Percentiles rank a stretch among this genome's conserved stretches.
These are phyloP conservation scores for Saccharomycopsis fermentans DNA, from an alignment of 805 yeast genomes.

Conservation along the genomic window DNA sequence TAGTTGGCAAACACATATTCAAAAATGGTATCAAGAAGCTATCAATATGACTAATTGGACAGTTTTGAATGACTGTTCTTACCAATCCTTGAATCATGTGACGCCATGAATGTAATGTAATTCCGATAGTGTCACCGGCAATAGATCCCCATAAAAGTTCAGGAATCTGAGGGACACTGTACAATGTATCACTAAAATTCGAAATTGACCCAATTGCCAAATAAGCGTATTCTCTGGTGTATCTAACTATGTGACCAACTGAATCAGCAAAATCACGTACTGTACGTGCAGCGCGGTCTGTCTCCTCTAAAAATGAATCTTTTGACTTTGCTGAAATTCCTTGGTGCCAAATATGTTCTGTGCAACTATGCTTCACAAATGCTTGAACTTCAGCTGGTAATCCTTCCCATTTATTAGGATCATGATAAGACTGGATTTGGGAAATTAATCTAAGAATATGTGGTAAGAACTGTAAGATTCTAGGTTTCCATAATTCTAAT, in stretches of 20 bases:
- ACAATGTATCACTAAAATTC: conserved; percentile 80
- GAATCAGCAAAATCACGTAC: conserved; percentile 95
- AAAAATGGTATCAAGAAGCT: conserved; percentile 67
- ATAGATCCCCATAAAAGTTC: conserved; percentile 71
- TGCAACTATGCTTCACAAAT: conserved; percentile 80
- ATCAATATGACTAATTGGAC: conserved; percentile 63
- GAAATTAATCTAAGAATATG: conserved; percentile 78
- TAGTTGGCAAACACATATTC: conserved; percentile 62
- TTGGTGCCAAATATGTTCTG: conserved; percentile 97
- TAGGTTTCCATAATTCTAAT: conserved; percentile 80
- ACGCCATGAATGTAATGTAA: conserved; percentile 93
- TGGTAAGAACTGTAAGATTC: conserved; percentile 85
- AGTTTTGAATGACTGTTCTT: conserved; percentile 76
- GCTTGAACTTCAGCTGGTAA: conserved; percentile 85
- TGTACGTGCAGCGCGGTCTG: conserved; percentile 87
- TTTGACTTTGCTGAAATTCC: conserved; percentile 92
- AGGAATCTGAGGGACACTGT: conserved; percentile 77
- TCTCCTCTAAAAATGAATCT: conserved; percentile 90
- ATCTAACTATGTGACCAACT: conserved; percentile 90
- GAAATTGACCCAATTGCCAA: conserved; percentile 83
- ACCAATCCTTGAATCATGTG: conserved; percentile 88
- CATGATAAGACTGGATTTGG: conserved; percentile 90
- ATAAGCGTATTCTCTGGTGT: conserved; percentile 93
- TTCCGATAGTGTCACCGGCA: conserved; percentile 76
- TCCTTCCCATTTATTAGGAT: conserved; percentile 83